Conservation (phyloP, 495 filamentous ascomycete species). For the Chaetomium fimeti region DNA sequence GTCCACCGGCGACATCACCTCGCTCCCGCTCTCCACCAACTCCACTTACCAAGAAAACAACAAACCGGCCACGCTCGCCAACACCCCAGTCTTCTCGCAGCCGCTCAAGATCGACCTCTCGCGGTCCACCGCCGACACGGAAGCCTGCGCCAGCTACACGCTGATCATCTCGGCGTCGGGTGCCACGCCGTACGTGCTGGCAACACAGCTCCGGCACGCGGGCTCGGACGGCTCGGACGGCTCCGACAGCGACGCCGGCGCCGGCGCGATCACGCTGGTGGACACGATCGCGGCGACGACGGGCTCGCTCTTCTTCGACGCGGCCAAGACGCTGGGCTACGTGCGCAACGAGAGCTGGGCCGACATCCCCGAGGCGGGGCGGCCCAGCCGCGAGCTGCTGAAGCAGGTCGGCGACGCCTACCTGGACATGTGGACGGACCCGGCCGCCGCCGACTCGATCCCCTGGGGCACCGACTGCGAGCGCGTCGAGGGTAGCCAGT, state of each 20-base stretch:
- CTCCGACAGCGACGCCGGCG: too few relatives aligned
- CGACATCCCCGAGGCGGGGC: constrained; percentile 27
- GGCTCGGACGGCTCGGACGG: constrained; percentile 33
- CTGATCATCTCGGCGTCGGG: constrained; percentile 41
- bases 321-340: constrained; percentile 42
- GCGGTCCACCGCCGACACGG: constrained; percentile 43
- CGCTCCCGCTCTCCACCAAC: constrained; percentile 37
- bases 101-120: constrained; percentile 41
- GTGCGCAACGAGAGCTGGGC: constrained; percentile 47
- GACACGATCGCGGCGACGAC: constrained; percentile 51
- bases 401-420: constrained; percentile 48
- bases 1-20: constrained; percentile 31
- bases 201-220: constrained; percentile 45
- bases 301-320: constrained; percentile 49
- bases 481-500: constrained; percentile 44
- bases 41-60: constrained; percentile 48
- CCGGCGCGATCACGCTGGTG: constrained; percentile 37
- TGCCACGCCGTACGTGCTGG: constrained; percentile 44
- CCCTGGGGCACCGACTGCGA: constrained; percentile 51
- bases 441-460: constrained; percentile 43
- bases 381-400: constrained; percentile 41
- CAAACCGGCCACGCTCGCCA: constrained; percentile 36
- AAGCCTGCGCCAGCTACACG: constrained; percentile 47
- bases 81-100: constrained; percentile 34
- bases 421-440: constrained; percentile 52